Evolutionary conservation across 176 grass and related monocot genomes (phyloP), one percentile per base, ranked within the genome.

Genomic region (Phoenix dactylifera): DNA sequence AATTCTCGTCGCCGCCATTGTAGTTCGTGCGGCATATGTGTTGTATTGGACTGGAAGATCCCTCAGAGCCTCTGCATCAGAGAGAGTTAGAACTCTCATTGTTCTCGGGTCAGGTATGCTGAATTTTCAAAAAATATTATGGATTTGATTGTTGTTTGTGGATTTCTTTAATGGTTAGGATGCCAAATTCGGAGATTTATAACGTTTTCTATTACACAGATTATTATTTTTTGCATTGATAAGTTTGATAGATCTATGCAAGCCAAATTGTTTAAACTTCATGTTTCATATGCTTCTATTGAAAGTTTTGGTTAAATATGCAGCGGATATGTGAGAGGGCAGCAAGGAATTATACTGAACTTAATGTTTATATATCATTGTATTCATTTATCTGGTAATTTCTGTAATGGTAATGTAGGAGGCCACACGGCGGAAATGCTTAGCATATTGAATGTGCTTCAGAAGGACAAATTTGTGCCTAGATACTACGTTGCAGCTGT

Each of bases 391-490:
- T 62, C 4, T 32, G 3, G 6, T 64, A 20, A 71, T 64, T 60
- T 65, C 3, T 26, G 1, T 48, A 50, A 55, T 77, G 25, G 19
- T 28, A 76, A 49, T 1, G 24, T 66, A 97, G 92, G 92, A 48
- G 92, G 81, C 3, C 87, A 97, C 75, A 97, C 92, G 1, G 84
- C 87, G 55, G 92, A 97, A 80, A 91, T 97, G 81, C 86, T 97
- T 80, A 88, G 89, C 55, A 75, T 91, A 70, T 18, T 91, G 56
- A 68, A 86, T 39, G 25, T 76, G 0, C 66, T 97, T 69, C 87
- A 77, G 32, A 91, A 85, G 63, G 84, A 97, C 69, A 91, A 77
- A 56, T 97, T 83, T 82, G 59, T 59, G 4, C 87, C 81, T 50
- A 83, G 93, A 55, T 88, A 82, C 20, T 97, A 91, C 70, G 75